Evolutionary conservation across 2,329 filamentous ascomycete species (phyloP), one percentile per base, ranked within the genome.

Genomic region (Teratosphaeria zuluensis): DNA sequence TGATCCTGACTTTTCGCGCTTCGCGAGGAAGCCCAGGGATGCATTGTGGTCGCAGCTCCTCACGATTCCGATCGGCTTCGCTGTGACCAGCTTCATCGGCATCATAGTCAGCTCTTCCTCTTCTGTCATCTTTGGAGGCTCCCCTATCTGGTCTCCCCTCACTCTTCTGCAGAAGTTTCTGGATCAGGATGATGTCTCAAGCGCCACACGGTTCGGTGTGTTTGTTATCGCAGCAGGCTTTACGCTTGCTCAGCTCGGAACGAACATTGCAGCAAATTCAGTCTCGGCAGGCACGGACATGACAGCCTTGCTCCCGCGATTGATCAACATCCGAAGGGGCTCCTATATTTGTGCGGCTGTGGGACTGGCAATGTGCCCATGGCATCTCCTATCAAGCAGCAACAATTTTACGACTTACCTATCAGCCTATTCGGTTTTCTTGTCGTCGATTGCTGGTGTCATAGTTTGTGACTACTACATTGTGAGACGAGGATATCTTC

Each of bases 361-460:
- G 58, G 90, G 90, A 57, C 78, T 96, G 12, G 87, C 85, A 62
- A 95, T 96, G 83, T 94, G 89, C 71, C 92, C 92, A 0, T 92
- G 87, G 83, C 88, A 89, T 61, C 81, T 96, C 0, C 82, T 95
- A 8, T 84, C 81, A 1, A 78, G 78, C 52, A 83, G 84, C 52
- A 95, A 92, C 77, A 85, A 87, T 74, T 96, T 96, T 77, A 94
- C 89, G 0, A 95, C 89, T 3, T 96, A 96, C 70, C 84, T 96
- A 0, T 94, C 89, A 0, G 88, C 92, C 1, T 96, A 96, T 77
- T 91, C 88, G 2, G 90, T 96, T 58, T 96, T 96, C 75, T 81
- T 96, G n/a, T 92, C 88, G 60, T 90, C 88, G 51, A 95, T 96
- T 62, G 91, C 90, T 0, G 92, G 92, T n/a, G 90, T 95, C 63